Base-by-base conservation (phyloP, 192 early-diverging fungal species). In the Rhizophagus clarus region DNA sequence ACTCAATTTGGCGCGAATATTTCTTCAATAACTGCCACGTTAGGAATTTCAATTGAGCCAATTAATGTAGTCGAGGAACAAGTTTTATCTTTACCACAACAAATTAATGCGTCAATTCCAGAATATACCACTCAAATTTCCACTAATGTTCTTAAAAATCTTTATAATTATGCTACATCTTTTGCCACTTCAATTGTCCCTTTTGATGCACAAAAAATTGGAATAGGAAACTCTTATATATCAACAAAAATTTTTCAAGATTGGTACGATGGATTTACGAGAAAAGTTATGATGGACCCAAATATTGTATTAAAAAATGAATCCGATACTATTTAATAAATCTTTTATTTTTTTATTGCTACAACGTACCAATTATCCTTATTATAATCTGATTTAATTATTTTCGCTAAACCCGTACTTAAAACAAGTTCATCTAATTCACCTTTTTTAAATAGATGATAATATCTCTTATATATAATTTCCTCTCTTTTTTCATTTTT, bases 31-130 rank as follows among this genome's bases (percentile, higher is more conserved):
- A 85, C 87, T 63, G 93, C 93, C 9, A 91, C 92, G 37, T 85
- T 99, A 24, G 97, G 97, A 5, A 98, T 99, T 60, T 96, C 95
- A 0, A 96, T 99, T 17, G 97, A 99, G 79, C 95, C 97, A 2
- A 81, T 95, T 10, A 87, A 90, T 63, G 80, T 84, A 2, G 94
- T 99, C 17, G 83, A 90, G 75, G 83, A 91, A 61, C 89, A 93
- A 85, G 72, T 88, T 15, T 76, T 87, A 74, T 74, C 74, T 45
- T 78, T 89, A 64, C 76, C 82, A 70, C 47, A 80, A 60, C 66
- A 60, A 47, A 37, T 70, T 71, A 64, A 84, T 74, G 67, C 81
- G 34, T 22, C 82, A 60, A 56, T 80, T 74, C 77, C 86, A 20
- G 89, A 90, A 56, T 81, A 83, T 6, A 88, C 91, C 66, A 85